phyloP scores from a whole-genome alignment of 1,284 basidiomycete species.

The Tilletia indica region DNA sequence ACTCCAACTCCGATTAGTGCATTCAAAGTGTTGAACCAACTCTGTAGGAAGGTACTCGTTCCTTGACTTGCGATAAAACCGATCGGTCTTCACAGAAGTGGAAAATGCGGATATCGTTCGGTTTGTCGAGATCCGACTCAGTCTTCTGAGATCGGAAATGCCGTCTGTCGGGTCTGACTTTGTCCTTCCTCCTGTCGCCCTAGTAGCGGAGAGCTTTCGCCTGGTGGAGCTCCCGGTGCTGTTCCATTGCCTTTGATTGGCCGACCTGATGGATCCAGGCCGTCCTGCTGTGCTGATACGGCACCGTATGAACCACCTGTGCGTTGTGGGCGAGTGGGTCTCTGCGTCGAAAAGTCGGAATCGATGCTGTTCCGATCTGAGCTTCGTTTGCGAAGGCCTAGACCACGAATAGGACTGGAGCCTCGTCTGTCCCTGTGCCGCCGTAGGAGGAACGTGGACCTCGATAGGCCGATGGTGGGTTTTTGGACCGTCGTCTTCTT shows the following conservation, averaged over 20 bases:
- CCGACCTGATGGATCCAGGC: too few species aligned
- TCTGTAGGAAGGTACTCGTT: constrained; percentile 47
- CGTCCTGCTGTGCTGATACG: too few species aligned
- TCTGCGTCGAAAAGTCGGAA: constrained; percentile 2
- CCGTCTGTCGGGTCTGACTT: not conserved
- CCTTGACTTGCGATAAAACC: constrained; percentile 27
- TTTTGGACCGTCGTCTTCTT: not conserved
- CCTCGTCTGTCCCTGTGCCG: not conserved
- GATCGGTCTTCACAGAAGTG: not conserved
- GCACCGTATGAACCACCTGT: not conserved
- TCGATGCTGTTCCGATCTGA: constrained; percentile 9
- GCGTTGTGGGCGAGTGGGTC: not conserved
- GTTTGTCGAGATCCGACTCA: not conserved
- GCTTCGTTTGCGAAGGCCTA: not conserved
- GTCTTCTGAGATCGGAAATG: not conserved
- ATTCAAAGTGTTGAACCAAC: constrained; percentile 55
- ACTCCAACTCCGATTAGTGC: constrained; percentile 53
- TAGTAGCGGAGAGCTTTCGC: not conserved
- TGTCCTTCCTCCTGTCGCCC: not conserved
- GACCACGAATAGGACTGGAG: not conserved
- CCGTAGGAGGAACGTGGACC: constrained; percentile 4
- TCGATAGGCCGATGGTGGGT: constrained; percentile 18
- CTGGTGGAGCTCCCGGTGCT: not conserved
- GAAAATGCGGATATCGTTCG: not conserved
- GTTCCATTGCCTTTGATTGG: too few species aligned